Base-by-base conservation (phyloP, 495 filamentous ascomycete species). In the Aeminium ludgeri region DNA sequence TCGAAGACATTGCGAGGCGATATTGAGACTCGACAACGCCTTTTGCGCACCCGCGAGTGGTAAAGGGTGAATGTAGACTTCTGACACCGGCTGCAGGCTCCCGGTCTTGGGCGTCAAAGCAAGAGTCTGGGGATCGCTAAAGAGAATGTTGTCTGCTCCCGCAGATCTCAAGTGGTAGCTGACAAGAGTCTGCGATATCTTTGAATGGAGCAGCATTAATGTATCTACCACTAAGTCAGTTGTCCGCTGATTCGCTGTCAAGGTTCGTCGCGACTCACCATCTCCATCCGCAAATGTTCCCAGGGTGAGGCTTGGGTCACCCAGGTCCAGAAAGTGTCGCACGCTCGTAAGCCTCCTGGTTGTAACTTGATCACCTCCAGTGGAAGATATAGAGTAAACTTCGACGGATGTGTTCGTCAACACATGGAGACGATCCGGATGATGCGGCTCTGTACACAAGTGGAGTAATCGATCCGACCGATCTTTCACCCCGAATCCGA, bases 241-340 rank as follows among this genome's bases (percentile, higher is more conserved):
- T 40, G 51, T 30, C 48, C 29, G 20, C 56, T 50, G 42, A 61
- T 58, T 43, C 50, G 51, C 34, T 34, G 8, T 8, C 23, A 25
- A 3, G 23, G 23, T 4, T 25, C 8, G 3, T 8, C 23, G 3
- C 23, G 23, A 25, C 23, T 25, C 8, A 25, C 23, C 23, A 8
- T 25, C 23, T 25, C 23, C 23, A 25, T 25, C 23, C 8, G 23
- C 34, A 36, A 40, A 28, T 6, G 36, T 25, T 2, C 20, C 23
- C 6, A 50, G 12, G 10, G 29, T 11, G n/a, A 55, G 30, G 11
- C 34, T 51, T 1, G 36, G 43, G 35, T 55, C 53, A 13, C 56
- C 54, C 3, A 43, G 10, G 30, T 64, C 58, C 38, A 59, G 61
- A 40, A 62, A 68, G 54, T 74, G 72, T 2, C 54, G 54, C 43